Evolutionary conservation across 352 stramenopile species (phyloP).

Genomic region (Globisporangium alternatum): DNA sequence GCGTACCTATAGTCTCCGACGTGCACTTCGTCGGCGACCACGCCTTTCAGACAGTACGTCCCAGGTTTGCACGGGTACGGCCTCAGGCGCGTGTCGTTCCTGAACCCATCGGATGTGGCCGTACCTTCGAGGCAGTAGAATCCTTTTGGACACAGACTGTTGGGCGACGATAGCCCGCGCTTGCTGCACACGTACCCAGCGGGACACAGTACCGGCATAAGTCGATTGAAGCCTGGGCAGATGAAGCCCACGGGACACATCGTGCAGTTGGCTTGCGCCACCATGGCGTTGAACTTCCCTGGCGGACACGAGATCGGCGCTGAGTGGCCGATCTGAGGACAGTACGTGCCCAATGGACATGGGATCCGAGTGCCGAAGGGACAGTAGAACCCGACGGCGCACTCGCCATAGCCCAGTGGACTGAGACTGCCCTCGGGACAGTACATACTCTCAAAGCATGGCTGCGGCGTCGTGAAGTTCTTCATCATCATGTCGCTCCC

Average conservation of each 20-base stretch:
- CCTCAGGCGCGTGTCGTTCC: conserved; percentile 95
- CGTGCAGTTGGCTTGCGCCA: conserved; percentile 86
- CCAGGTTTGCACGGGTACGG: conserved; percentile 94
- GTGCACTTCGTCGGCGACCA: conserved; percentile 86
- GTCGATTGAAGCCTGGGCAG: conserved; percentile 90
- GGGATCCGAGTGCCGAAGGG: conserved; percentile 82
- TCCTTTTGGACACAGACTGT: conserved; percentile 91
- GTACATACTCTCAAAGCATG: conserved; percentile 89
- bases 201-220: conserved; percentile 91
- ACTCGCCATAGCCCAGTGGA: conserved; percentile 83
- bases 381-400: conserved; percentile 91
- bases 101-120: conserved; percentile 92
- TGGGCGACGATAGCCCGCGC: conserved; percentile 78
- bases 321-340: conserved; percentile 76
- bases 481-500: conserved; percentile 75
- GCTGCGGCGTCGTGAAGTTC: conserved; percentile 88
- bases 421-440: conserved; percentile 87
- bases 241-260: conserved; percentile 91
- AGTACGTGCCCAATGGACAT: conserved; percentile 92
- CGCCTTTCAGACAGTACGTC: conserved; percentile 95
- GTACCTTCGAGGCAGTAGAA: conserved; percentile 96
- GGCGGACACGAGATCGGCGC: conserved; percentile 89
- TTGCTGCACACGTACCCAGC: conserved; percentile 92
- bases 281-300: conserved; percentile 93
- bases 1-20: conserved; percentile 88